Evolutionary conservation across 2,329 filamentous ascomycete species (phyloP), one percentile per base, ranked within the genome.

Genomic region (Penicillium vulpinum): DNA sequence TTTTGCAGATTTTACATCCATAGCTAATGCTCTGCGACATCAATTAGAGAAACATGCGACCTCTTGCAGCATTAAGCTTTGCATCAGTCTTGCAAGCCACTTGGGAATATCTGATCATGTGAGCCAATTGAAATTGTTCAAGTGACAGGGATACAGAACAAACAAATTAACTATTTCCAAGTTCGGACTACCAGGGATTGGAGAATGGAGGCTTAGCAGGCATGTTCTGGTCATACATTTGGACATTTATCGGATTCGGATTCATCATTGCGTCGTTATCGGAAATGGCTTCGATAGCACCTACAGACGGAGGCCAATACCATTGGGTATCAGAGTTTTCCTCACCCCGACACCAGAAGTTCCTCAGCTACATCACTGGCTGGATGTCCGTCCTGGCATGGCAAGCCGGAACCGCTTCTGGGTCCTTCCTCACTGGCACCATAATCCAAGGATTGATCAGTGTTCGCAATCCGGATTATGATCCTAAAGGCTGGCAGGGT

Each of bases 231-330:
- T 65, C 70, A 0, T 75, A 68, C 54, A 56, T 76, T 6, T 71
- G 70, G 62, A 74, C 87, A 29, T 75, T 88, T 18, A 85, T 92
- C 7, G 87, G 88, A 0, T 83, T 88, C 26, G 88, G 89, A 7
- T 87, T 86, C 24, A 80, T 92, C 18, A 69, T 75, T 29, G 61
- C 63, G 16, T 75, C 74, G 4, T 78, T 93, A 67, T 83, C 88
- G 0, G 91, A 95, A 71, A 80, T 91, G 74, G 71, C 72, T 11
- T 74, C 71, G 1, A 78, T 77, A 67, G 81, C 82, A 2, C 83
- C 83, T 0, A 85, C 81, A 0, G 78, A 78, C 7, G 83, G 83
- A 22, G 83, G 83, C 1, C 83, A 85, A 62, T 85, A 44, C n/a
- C 41, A 44, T 18, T 44, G 41, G 41, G 41, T 44, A 29, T 45